Percentiles rank a stretch among this genome's conserved stretches.
Evolutionary conservation across 2,329 filamentous ascomycete genomes (phyloP).

Genomic region (Alternaria brassicae): DNA sequence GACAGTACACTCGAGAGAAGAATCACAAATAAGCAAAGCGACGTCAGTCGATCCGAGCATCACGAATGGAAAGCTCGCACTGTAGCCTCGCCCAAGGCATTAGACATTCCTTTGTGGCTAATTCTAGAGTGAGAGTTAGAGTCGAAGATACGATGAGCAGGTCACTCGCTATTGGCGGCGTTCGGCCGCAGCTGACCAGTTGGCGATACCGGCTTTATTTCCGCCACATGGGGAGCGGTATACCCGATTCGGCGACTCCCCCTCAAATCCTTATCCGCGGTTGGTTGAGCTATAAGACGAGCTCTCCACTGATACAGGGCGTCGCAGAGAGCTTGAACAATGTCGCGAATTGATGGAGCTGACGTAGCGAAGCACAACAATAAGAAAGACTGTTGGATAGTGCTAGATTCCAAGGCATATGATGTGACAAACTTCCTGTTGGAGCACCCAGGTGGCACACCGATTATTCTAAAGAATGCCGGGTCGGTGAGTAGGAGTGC

Average conservation of each 20-base stretch:
- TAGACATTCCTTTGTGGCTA: too few species aligned
- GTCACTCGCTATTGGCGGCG: too few species aligned
- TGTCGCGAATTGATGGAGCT: slow-evolving; percentile 40
- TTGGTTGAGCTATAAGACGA: slow-evolving; percentile 22
- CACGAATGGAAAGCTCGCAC: too few species aligned
- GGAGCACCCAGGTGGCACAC: slow-evolving; percentile 67
- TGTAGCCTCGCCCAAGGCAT: too few species aligned
- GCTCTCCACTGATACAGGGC: slow-evolving; percentile 2
- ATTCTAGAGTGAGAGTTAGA: too few species aligned
- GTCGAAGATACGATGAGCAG: too few species aligned
- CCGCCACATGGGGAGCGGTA: slow-evolving; percentile 18
- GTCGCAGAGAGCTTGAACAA: slow-evolving; percentile 11
- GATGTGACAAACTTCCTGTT: slow-evolving; percentile 70
- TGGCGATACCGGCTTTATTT: slow-evolving; percentile 24
- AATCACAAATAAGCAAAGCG: too few species aligned
- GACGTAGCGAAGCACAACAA: slow-evolving; percentile 45
- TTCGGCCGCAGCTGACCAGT: slow-evolving; percentile 10
- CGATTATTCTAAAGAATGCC: slow-evolving; percentile 48
- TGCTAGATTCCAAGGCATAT: slow-evolving; percentile 71
- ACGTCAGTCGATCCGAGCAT: too few species aligned
- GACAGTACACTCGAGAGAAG: too few species aligned
- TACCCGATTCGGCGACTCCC: slow-evolving; percentile 28
- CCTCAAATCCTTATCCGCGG: slow-evolving; percentile 33
- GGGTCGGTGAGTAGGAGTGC: slow-evolving; percentile 50
- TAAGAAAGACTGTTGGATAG: slow-evolving; percentile 64